Percentiles rank a stretch among this genome's conserved stretches.
Conservation (phyloP, 306 rosid genomes). For the Coriaria nepalensis region DNA sequence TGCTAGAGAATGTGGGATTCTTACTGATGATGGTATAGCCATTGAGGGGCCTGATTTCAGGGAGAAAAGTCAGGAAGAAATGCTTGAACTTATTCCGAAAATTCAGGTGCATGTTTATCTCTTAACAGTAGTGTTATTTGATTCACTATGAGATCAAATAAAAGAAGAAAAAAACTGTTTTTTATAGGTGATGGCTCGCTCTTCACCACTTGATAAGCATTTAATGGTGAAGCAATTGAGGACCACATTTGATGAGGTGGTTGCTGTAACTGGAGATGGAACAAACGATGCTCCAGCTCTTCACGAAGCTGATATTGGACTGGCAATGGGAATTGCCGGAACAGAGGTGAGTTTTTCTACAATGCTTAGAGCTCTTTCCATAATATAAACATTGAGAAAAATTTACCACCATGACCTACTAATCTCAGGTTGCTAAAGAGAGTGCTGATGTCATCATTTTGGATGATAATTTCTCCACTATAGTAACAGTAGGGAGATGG, state of each 20-base stretch:
- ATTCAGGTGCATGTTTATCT: conserved; percentile 59
- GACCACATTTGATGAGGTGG: conserved; percentile 80
- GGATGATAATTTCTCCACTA: conserved; percentile 95
- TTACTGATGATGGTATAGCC: conserved; percentile 94
- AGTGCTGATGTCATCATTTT: conserved; percentile 96
- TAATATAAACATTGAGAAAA: conserved; percentile 5
- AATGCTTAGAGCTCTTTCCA: conserved; percentile 4
- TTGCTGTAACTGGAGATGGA: conserved; percentile 98
- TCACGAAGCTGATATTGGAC: conserved; percentile 96
- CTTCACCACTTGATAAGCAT: conserved; percentile 93
- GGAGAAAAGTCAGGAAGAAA: conserved; percentile 60
- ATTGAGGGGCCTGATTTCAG: conserved; percentile 93
- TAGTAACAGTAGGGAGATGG: conserved; percentile 94
- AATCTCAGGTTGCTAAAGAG: conserved; percentile 84
- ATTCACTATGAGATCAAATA: conserved; percentile 11
- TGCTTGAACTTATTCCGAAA: conserved; percentile 67
- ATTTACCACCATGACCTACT: conserved; percentile 11
- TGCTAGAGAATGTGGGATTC: conserved; percentile 94
- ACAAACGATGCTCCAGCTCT: conserved; percentile 99
- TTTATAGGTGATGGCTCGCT: conserved; percentile 85
- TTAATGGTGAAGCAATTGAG: conserved; percentile 79
- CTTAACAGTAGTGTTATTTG: conserved; percentile 11
- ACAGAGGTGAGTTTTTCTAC: conserved; percentile 59
- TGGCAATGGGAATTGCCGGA: conserved; percentile 99
- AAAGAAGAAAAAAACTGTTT: background rate